Evolutionary conservation across 805 yeast species (phyloP).

Genomic region (Zygosaccharomyces rouxii): DNA sequence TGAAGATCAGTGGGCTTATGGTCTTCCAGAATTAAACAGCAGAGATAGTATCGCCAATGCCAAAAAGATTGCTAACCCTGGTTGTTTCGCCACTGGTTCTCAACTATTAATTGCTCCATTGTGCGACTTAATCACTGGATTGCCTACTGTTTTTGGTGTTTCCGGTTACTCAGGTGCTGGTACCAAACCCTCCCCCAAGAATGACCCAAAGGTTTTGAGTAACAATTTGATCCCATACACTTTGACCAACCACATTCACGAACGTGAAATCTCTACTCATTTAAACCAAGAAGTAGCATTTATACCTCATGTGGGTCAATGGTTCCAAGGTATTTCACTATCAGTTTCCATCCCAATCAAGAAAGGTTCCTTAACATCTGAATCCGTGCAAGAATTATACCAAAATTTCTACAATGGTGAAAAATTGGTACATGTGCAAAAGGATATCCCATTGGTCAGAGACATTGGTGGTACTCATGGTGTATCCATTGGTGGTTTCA

Average conservation of each 20-base stretch:
- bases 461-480: conserved; percentile 94
- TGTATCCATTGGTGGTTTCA: conserved; percentile 92
- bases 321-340: conserved; percentile 98
- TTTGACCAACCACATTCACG: conserved; percentile 95
- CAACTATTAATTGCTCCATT: conserved; percentile 90
- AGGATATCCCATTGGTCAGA: conserved; percentile 89
- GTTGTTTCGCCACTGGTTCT: conserved; percentile 99
- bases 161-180: conserved; percentile 99
- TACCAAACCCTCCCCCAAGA: conserved; percentile 95
- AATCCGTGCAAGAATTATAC: conserved; percentile 71
- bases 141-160: conserved; percentile 88
- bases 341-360: conserved; percentile 88
- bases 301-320: conserved; percentile 95
- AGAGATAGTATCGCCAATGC: conserved; percentile 66
- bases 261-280: conserved; percentile 81
- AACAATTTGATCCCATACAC: conserved; percentile 93
- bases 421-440: conserved; percentile 74
- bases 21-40: conserved; percentile 85
- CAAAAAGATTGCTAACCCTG: conserved; percentile 88
- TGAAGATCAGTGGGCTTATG: conserved; percentile 85
- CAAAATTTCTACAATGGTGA: conserved; percentile 87
- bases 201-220: conserved; percentile 67
- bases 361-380: conserved; percentile 59
- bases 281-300: conserved; percentile 79
- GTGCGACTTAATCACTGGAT: conserved; percentile 58